Conservation (phyloP, 2,329 filamentous ascomycete species). For the Fonsecaea pedrosoi region DNA sequence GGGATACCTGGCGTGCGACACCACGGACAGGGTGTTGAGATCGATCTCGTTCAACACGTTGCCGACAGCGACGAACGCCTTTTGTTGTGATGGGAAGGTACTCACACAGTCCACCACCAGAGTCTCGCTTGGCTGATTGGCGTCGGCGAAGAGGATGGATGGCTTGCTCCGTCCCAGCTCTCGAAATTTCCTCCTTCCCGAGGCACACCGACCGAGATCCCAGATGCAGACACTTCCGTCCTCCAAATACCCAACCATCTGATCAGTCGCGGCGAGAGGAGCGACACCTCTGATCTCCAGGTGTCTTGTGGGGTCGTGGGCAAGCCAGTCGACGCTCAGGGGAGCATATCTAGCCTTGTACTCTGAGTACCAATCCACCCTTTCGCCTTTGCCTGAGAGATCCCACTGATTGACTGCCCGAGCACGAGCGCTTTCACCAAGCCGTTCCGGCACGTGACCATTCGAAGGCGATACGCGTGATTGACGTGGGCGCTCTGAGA, state of each 20-base stretch:
- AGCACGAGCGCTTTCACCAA: constrained; percentile 51
- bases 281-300: constrained; percentile 43
- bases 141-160: constrained; percentile 66
- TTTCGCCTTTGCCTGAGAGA: constrained; percentile 73
- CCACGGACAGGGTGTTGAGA: constrained; percentile 71
- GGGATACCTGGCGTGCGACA: constrained; percentile 75
- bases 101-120: constrained; percentile 80
- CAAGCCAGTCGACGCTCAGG: constrained; percentile 76
- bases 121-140: constrained; percentile 50
- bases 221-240: constrained; percentile 88
- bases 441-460: constrained; percentile 35
- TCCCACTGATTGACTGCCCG: constrained; percentile 82
- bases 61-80: constrained; percentile 81
- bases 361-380: constrained; percentile 84
- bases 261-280: constrained; percentile 49
- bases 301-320: constrained; percentile 56
- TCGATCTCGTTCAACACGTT: constrained; percentile 82
- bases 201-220: constrained; percentile 68
- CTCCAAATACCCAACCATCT: constrained; percentile 68
- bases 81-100: constrained; percentile 70
- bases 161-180: constrained; percentile 70
- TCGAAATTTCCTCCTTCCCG: constrained; percentile 62
- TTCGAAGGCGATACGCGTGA: not conserved
- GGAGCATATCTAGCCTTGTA: constrained; percentile 82
- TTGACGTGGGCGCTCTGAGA: constrained; percentile 25